These are phyloP conservation scores for Chlorella sp. DNA, from an alignment of 139 green algal genomes.

Conservation along the genomic window DNA sequence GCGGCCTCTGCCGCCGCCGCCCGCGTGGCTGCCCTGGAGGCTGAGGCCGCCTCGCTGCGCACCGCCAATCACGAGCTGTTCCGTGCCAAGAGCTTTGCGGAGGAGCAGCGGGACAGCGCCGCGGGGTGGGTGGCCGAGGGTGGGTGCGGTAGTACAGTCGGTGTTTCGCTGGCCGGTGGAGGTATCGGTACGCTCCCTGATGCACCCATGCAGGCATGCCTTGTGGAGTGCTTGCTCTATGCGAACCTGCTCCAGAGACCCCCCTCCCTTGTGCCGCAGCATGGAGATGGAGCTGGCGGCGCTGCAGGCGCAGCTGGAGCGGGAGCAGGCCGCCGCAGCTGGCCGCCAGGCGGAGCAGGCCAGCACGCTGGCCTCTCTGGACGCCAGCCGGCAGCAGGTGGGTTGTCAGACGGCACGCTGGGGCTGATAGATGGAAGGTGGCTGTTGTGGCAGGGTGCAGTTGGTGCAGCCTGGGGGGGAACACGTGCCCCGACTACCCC, in stretches of 20 bases:
- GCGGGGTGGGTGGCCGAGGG: neutral
- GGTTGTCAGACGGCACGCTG: too few relatives aligned
- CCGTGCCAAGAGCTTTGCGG: neutral
- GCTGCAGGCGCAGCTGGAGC: conserved; percentile 1
- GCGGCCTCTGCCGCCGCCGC: neutral
- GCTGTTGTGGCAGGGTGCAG: neutral
- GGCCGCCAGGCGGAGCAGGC: neutral
- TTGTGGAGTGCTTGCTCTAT: too few relatives aligned
- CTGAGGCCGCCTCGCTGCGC: neutral
- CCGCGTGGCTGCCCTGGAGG: neutral
- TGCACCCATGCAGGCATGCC: too few relatives aligned
- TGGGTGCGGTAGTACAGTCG: too few relatives aligned
- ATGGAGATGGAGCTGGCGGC: neutral
- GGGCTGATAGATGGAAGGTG: too few relatives aligned
- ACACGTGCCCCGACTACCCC: too few relatives aligned
- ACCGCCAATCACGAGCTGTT: conserved; percentile 20
- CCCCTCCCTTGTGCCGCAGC: neutral
- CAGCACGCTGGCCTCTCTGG: neutral
- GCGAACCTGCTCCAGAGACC: too few relatives aligned
- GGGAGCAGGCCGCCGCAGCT: neutral
- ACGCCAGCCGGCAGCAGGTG: neutral
- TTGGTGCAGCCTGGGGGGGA: neutral
- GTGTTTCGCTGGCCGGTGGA: too few relatives aligned
- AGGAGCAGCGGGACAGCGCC: neutral
- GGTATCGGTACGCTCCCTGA: too few relatives aligned